phyloP scores from a whole-genome alignment of 805 yeast genomes.

The Candida ponderosae region DNA sequence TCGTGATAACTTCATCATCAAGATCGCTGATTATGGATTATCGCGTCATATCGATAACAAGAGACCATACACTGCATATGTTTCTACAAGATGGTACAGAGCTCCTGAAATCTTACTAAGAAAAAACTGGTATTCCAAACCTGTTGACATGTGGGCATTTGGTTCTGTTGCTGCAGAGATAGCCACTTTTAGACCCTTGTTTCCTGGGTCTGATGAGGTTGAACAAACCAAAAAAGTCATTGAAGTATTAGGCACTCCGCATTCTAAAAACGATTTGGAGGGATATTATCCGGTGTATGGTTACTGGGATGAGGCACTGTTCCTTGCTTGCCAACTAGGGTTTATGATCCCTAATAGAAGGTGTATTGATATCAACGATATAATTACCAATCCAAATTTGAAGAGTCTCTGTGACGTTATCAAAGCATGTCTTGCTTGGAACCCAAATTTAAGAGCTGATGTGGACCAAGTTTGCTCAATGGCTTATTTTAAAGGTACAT shows the following conservation, averaged over 20 bases:
- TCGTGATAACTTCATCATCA: slow-evolving; percentile 46
- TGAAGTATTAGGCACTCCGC: slow-evolving; percentile 69
- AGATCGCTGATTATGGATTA: slow-evolving; percentile 75
- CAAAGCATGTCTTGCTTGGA: slow-evolving; percentile 61
- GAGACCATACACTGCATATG: slow-evolving; percentile 63
- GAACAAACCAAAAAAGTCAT: slow-evolving; percentile 73
- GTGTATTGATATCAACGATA: slow-evolving; percentile 39
- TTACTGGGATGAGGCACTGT: slow-evolving; percentile 57
- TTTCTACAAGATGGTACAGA: slow-evolving; percentile 82
- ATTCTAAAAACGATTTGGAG: slow-evolving; percentile 18
- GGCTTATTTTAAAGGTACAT: slow-evolving; percentile 47
- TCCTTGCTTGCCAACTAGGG: slow-evolving; percentile 45
- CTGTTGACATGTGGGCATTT: slow-evolving; percentile 83
- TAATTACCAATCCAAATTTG: slow-evolving; percentile 39
- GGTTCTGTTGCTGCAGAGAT: slow-evolving; percentile 72
- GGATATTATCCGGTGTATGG: slow-evolving; percentile 55
- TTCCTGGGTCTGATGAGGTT: slow-evolving; percentile 74
- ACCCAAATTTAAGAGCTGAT: slow-evolving; percentile 58
- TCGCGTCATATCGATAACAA: slow-evolving; percentile 51
- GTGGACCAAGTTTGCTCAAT: slow-evolving; percentile 39
- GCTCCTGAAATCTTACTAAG: slow-evolving; percentile 74
- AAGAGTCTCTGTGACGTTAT: slow-evolving; percentile 28
- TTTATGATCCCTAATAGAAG: slow-evolving; percentile 46
- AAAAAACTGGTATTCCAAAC: slow-evolving; percentile 52
- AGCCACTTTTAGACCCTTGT: slow-evolving; percentile 66